Evolutionary conservation across 805 yeast species (phyloP), one percentile per base, ranked within the genome.

Genomic region (Kluyveromyces dobzhanskii): DNA sequence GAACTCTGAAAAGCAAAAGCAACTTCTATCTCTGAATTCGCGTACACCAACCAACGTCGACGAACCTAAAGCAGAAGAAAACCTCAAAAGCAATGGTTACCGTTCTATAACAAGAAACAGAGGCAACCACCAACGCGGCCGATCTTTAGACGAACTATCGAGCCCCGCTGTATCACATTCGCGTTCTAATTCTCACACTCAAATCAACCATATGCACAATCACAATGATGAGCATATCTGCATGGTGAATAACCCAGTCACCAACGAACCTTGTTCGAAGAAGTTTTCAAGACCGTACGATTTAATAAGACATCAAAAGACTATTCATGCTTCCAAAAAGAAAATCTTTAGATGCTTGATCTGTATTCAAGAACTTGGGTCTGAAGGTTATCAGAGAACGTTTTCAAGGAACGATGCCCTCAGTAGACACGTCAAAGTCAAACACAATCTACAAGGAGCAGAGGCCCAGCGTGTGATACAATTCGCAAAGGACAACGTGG

Each of bases 321-420:
- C 97, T 0, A 88, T 90, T 39, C 98, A 90, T 60, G 92, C 97
- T 1, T 71, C 83, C 35, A 82, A 80, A 57, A 82, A 90, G 62
- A 83, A 83, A 51, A 77, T 82, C 35, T 92, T 80, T 67, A 78
- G 83, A 56, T 90, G 98, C 61, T 78, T 78, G 49, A 78, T 82
- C 32, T 90, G 98, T 64, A 92, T 64, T 17, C 51, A 57, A 39
- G 61, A 65, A 2, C 56, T 62, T 21, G 70, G 69, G 14, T 57
- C 61, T 11, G 57, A 60, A 31, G 66, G 69, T 18, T 65, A 64
- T 39, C 76, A 78, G 35, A 80, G 90, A 66, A 86, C 95, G 1
- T 90, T 92, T 55, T 83, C 95, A 40, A 75, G 98, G 45, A 82
- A 87, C 57, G 98, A 90, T 63, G 97, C 98, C 1, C 71, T 90